These are phyloP conservation scores for Aphanoascus verrucosus DNA, from an alignment of 2,329 filamentous ascomycete species.

Conservation along the genomic window DNA sequence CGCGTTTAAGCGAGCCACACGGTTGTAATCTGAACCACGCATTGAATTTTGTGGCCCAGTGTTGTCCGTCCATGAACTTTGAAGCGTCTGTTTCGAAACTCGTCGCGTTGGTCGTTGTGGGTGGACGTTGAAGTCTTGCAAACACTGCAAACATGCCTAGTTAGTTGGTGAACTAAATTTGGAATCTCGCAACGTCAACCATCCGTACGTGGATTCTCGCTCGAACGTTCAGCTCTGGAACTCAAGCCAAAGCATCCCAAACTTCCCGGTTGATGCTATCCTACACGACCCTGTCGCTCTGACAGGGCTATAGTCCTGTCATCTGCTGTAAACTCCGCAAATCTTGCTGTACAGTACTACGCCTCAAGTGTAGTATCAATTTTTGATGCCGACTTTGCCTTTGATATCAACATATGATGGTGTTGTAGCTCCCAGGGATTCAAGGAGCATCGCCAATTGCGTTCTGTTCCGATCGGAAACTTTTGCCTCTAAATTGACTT, in stretches of 20 bases:
- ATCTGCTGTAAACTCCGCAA: not conserved
- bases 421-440: not conserved
- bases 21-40: no score
- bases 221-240: not conserved
- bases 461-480: not conserved
- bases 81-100: no score
- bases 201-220: not conserved
- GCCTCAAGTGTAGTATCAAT: not conserved
- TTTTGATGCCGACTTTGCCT: not conserved
- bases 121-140: not conserved
- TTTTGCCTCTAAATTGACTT: not conserved
- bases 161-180: no score
- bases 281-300: not conserved
- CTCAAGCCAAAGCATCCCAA: not conserved
- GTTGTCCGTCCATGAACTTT: no score
- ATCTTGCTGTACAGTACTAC: not conserved
- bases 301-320: not conserved
- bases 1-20: no score
- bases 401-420: not conserved
- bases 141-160: constrained; percentile 3
- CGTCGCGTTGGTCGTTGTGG: no score
- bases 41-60: no score
- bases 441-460: not conserved
- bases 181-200: not conserved
- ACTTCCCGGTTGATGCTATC: not conserved